Conservation (phyloP, 768 basidiomycete genomes). For the Tylopilus balloui region DNA sequence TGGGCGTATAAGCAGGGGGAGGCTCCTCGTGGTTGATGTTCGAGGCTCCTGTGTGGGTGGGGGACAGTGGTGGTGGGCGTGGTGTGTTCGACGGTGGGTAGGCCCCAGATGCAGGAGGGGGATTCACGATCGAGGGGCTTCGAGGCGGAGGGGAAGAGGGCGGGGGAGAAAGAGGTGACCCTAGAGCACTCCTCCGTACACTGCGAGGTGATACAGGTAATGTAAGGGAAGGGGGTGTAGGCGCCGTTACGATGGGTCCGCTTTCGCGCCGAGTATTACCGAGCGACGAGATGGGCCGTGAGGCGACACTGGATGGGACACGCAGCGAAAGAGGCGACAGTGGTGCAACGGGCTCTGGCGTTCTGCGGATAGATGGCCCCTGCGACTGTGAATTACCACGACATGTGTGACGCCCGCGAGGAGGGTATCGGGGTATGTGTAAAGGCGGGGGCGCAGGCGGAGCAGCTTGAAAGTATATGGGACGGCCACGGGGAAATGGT, state of each 20-base stretch:
- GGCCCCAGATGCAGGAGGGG: not conserved
- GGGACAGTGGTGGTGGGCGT: conserved; percentile 2
- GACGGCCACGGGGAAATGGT: not conserved
- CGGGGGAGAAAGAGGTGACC: not conserved
- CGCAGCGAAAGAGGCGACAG: conserved; percentile 1
- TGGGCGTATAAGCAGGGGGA: conserved; percentile 27
- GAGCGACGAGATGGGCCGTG: conserved; percentile 1
- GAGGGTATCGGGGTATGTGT: conserved; percentile 7
- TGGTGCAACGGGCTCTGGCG: not conserved
- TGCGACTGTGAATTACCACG: not conserved
- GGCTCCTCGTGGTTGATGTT: conserved; percentile 12
- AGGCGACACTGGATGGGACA: not conserved
- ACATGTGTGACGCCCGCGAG: conserved; percentile 1
- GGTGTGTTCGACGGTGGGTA: not conserved
- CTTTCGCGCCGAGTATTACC: not conserved
- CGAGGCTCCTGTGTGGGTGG: conserved; percentile 13
- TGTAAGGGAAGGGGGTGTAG: not conserved
- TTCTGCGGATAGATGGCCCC: not conserved
- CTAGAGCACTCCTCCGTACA: not conserved
- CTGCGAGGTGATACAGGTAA: not conserved
- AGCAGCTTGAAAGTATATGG: not conserved
- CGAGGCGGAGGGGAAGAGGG: not conserved
- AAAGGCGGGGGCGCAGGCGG: not conserved
- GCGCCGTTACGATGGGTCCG: not conserved
- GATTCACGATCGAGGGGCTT: not conserved